Evolutionary conservation across 345 rosid genomes (phyloP).

Genomic region (Isatis tinctoria): DNA sequence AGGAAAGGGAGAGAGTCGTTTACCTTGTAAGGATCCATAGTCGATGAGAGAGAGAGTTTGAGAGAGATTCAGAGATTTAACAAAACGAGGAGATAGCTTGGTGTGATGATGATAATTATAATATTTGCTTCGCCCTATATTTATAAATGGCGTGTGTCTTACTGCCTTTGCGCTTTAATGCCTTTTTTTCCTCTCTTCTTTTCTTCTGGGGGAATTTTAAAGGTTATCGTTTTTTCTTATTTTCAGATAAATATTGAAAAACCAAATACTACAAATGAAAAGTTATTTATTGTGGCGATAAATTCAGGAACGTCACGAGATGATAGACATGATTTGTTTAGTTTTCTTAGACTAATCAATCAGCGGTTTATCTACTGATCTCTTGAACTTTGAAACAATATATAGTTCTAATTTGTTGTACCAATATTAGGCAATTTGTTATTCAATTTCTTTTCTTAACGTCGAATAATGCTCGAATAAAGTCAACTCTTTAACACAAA

Average conservation of each 20-base stretch:
- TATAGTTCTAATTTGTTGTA: neutral
- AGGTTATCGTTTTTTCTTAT: slow-evolving; percentile 27
- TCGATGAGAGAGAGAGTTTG: neutral
- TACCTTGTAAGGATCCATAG: slow-evolving; percentile 62
- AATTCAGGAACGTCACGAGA: neutral
- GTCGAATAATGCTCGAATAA: neutral
- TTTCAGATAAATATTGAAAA: slow-evolving; percentile 3
- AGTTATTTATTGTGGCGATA: slow-evolving; percentile 6
- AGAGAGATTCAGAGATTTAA: slow-evolving; percentile 18
- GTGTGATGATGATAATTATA: slow-evolving; percentile 6
- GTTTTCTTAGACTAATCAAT: neutral
- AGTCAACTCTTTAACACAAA: neutral
- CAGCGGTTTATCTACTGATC: neutral
- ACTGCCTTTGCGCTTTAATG: neutral
- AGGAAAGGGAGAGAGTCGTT: neutral
- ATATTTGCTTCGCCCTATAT: slow-evolving; percentile 17
- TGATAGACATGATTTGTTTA: neutral
- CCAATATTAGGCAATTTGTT: neutral
- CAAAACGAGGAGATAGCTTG: slow-evolving; percentile 19
- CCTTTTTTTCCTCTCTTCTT: neutral
- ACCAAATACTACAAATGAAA: neutral
- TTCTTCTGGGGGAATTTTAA: neutral
- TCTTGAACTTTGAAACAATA: neutral
- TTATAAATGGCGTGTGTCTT: slow-evolving; percentile 32
- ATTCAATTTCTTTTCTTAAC: neutral